Evolutionary conservation across 768 basidiomycete genomes (phyloP).

Genomic region (Tylopilus sp.): DNA sequence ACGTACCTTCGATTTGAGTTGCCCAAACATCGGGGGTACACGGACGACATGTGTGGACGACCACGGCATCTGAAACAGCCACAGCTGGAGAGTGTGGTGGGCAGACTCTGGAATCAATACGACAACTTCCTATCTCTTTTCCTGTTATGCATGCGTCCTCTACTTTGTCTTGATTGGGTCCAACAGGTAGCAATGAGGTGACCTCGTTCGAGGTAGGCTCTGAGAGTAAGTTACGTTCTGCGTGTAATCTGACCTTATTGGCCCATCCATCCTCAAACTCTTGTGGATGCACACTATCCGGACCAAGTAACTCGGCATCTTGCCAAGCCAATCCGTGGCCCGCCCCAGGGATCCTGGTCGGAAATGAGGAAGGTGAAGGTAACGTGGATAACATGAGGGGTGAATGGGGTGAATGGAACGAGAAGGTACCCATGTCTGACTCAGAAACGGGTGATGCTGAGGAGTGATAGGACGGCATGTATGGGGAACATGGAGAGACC

Average conservation of each 20-base stretch:
- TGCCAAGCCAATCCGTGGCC: constrained; percentile 36
- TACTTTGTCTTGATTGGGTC: constrained; percentile 1
- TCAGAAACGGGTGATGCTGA: constrained; percentile 22
- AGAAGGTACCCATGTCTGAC: constrained; percentile 9
- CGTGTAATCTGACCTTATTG: constrained; percentile 12
- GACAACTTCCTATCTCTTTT: constrained; percentile 5
- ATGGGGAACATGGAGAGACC: constrained; percentile 20
- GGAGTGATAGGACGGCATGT: constrained; percentile 14
- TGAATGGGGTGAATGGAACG: constrained; percentile 12
- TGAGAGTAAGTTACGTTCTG: constrained; percentile 7
- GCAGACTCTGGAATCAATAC: not conserved
- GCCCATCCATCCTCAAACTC: constrained; percentile 42
- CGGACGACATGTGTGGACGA: constrained; percentile 63
- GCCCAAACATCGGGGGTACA: constrained; percentile 62
- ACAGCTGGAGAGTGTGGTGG: constrained; percentile 2
- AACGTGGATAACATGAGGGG: constrained; percentile 10
- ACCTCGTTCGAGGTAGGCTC: constrained; percentile 3
- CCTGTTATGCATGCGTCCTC: constrained; percentile 1
- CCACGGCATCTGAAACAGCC: constrained; percentile 34
- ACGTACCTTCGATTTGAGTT: constrained; percentile 66
- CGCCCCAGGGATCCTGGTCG: constrained; percentile 4
- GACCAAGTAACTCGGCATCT: constrained; percentile 44
- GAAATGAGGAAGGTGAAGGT: constrained; percentile 8
- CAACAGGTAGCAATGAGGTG: not conserved
- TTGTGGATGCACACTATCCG: constrained; percentile 40